Evolutionary conservation across 371 early-diverging fungal species (phyloP), one percentile per base, ranked within the genome.

Genomic region (Scutellospora calospora): DNA sequence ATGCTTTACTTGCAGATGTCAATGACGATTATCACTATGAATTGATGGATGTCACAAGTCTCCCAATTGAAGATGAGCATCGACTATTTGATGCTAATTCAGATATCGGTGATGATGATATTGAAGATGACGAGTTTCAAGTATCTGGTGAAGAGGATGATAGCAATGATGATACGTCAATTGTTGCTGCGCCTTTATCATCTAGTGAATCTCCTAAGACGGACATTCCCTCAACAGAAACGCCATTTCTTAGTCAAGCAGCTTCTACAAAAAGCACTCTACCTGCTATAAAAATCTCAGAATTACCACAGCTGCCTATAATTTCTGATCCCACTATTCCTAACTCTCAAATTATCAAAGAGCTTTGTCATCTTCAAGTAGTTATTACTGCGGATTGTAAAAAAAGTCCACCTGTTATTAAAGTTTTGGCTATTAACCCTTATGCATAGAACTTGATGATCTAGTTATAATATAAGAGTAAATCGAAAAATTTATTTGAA

Each of bases 351-450:
- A 89, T 89, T 1, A 88, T 94, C 75, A 86, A 87, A 74, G 88
- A 92, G 5, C 88, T 94, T 83, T 90, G 90, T 68, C 86, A 84
- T 68, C 83, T 94, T 73, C 80, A 86, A 62, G 91, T 93, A 5
- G 87, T 90, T 80, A 86, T 94, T 55, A 90, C 90, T 4, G 88
- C 90, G 12, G 90, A 93, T 79, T 90, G 91, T 77, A 85, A 87
- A n/a, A 86, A 88, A 45, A 91, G 93, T 8, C 95, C 94, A 9
- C 93, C 93, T 57, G 87, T 91, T 45, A 88, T 92, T 75, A 89
- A 91, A 81, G 86, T 93, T 27, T 84, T 90, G 77, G 90, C 93
- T 25, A 90, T 89, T 69, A 90, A 93, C 80, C 94, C 94, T 12
- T 87, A 69, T 80, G 82, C 84, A 5, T 71, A 71, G 38, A 38